Evolutionary conservation across 1,284 basidiomycete species (phyloP).

Genomic region (Taiwanofungus camphoratus): DNA sequence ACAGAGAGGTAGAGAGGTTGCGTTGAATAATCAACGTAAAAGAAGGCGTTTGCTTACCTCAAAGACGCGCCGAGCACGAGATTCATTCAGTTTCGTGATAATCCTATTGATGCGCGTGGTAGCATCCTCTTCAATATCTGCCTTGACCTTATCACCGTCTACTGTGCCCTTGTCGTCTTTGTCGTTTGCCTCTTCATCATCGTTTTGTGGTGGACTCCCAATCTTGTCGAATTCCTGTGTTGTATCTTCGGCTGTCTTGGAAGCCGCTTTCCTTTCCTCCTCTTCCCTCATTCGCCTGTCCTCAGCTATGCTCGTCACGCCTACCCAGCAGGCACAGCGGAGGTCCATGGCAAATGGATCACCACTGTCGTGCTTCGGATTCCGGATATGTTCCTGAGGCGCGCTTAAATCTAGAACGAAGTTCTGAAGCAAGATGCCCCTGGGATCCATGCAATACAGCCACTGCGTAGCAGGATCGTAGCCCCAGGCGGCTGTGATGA

Average conservation of each 20-base stretch:
- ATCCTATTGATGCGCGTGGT: not conserved
- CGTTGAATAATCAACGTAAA: not conserved
- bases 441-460: not conserved
- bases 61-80: not conserved
- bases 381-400: not conserved
- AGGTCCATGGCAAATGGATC: not conserved
- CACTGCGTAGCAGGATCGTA: not conserved
- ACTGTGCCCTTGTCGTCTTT: too few species aligned
- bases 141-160: not conserved
- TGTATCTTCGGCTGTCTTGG: too few species aligned
- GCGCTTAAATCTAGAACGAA: not conserved
- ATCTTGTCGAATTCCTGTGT: too few species aligned
- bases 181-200: too few species aligned
- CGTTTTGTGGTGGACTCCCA: too few species aligned
- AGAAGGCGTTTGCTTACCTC: conserved; percentile 4
- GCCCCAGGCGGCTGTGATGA: conserved; percentile 9
- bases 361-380: not conserved
- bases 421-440: not conserved
- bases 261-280: not conserved
- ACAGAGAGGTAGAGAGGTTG: not conserved
- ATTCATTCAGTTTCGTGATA: not conserved
- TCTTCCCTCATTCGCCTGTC: not conserved
- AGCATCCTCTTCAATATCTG: not conserved
- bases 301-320: not conserved
- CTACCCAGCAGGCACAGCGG: not conserved